phyloP scores from a whole-genome alignment of 345 rosid genomes.

The Linum usitatissimum region DNA sequence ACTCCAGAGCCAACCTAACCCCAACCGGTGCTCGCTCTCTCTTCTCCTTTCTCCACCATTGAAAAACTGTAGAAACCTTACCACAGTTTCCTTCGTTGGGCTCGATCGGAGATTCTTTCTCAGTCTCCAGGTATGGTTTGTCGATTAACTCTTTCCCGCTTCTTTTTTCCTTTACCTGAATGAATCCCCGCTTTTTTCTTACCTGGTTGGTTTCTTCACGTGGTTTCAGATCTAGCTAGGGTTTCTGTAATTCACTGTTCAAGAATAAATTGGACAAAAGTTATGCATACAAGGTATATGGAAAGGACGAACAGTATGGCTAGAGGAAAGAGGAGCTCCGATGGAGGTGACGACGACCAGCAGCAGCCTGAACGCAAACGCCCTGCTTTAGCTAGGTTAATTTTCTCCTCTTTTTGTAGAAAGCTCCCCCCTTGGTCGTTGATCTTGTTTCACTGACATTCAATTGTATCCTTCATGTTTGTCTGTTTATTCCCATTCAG shows the following conservation, averaged over 20 bases:
- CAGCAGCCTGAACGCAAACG: conserved; percentile 67
- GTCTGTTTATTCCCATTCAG: conserved; percentile 27
- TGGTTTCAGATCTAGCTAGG: conserved; percentile 14
- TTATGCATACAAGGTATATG: conserved; percentile 68
- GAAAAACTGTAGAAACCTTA: no score
- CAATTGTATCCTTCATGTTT: neutral
- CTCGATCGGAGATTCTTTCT: no score
- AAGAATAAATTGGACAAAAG: neutral
- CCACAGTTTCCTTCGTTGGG: no score
- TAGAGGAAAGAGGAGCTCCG: conserved; percentile 68
- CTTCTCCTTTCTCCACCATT: no score
- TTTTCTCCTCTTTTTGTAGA: neutral
- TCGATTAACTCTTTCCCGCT: no score
- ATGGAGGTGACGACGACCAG: conserved; percentile 35
- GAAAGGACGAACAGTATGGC: conserved; percentile 69
- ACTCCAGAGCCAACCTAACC: no score
- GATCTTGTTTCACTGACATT: neutral
- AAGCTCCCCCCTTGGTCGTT: neutral
- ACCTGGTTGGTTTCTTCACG: neutral
- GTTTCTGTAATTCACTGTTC: neutral
- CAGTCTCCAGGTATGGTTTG: no score
- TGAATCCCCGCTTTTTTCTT: neutral
- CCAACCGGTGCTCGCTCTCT: no score
- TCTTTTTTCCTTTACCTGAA: no score
- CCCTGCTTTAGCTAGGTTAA: conserved; percentile 85